phyloP scores from a whole-genome alignment of 179 eudicot species.

The Beta corolliflora region DNA sequence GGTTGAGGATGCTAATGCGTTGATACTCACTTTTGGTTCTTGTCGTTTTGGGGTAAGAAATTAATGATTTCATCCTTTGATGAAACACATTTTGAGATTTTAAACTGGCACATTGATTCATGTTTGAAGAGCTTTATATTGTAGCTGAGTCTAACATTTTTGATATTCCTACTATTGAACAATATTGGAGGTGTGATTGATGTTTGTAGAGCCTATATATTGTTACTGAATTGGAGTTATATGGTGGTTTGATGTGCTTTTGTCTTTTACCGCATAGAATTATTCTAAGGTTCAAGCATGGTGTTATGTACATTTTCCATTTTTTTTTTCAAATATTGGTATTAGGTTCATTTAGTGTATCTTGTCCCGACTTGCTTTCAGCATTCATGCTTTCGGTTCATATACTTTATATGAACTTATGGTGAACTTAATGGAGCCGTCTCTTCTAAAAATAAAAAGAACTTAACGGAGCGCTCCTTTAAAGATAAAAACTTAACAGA shows the following conservation, averaged over 20 bases:
- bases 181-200: too few species aligned
- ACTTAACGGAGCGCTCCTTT: too few species aligned
- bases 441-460: too few species aligned
- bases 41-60: conserved; percentile 84
- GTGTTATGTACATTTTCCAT: background rate
- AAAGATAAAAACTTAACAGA: too few species aligned
- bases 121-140: background rate
- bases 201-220: too few species aligned
- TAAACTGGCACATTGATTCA: background rate
- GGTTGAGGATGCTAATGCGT: conserved; percentile 91
- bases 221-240: background rate
- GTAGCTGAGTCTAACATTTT: too few species aligned
- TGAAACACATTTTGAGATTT: background rate
- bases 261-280: background rate
- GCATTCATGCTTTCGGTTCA: background rate
- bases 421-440: background rate
- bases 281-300: background rate
- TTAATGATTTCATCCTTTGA: background rate
- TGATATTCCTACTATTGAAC: too few species aligned
- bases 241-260: background rate
- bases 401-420: too few species aligned
- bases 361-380: background rate
- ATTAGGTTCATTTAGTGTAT: background rate
- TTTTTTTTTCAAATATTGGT: too few species aligned
- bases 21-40: conserved; percentile 85